Base-by-base conservation (phyloP, 2,329 filamentous ascomycete genomes). In the Pyricularia sp. region DNA sequence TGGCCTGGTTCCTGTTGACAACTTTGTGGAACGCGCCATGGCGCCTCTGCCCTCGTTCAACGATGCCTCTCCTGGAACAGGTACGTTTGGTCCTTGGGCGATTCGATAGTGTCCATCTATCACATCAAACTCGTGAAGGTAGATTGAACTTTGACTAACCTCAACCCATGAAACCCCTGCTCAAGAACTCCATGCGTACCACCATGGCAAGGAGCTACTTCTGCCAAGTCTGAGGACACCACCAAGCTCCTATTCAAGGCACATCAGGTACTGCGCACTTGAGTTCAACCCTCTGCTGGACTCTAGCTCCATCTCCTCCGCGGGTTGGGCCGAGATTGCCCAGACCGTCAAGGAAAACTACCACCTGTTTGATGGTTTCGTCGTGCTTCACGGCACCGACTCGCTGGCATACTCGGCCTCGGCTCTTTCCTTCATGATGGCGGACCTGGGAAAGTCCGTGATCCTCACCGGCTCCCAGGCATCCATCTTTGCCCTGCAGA, bases 351-450 rank as follows among this genome's bases (percentile, higher is more conserved):
- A 88, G 73, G 88, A 90, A 72, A 97, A 97, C 79, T 97, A 97
- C 78, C 89, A 90, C 71, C 85, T 92, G 0, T 97, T 93, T 75
- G 94, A 97, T 77, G 93, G 92, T 25, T 97, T 97, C 76, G 92
- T 97, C 26, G 89, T 97, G 59, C 87, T 97, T 42, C 93, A 97
- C 78, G 93, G 93, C 70, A 97, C 93, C 7, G 93, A 97, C 79
- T 96, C 92, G 64, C 83, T 97, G 67, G 92, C 91, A 23, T 97
- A 97, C 79, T 95, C 93, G 4, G 92, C 92, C 71, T 96, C 93
- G 5, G 94, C 94, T 3, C 83, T 97, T 69, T 95, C 92, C 73
- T 97, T 97, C 81, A 97, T 97, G 92, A 87, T 97, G 77, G 87
- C 91, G 75, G 93, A 96, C 75, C 84, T 97, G 17, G 93, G 93